phyloP scores from a whole-genome alignment of 1,284 basidiomycete species.

The Ustilago shanxiensis region DNA sequence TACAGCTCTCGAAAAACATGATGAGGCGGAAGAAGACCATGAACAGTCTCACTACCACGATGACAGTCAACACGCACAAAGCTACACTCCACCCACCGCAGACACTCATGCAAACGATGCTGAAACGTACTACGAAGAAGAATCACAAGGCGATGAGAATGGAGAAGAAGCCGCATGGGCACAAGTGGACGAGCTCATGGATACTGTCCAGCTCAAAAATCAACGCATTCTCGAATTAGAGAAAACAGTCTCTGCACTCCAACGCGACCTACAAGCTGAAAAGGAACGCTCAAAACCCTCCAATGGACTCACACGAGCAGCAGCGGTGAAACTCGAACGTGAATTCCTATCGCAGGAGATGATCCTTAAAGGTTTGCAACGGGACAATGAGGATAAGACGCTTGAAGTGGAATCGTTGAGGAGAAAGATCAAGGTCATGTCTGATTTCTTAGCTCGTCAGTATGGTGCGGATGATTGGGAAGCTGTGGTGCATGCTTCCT shows the following conservation, averaged over 20 bases:
- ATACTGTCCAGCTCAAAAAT: slow-evolving; percentile 46
- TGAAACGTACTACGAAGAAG: not conserved
- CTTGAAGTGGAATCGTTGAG: slow-evolving; percentile 57
- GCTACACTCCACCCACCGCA: not conserved
- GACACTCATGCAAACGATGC: not conserved
- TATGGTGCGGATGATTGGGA: slow-evolving; percentile 60
- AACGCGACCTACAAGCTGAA: slow-evolving; percentile 36
- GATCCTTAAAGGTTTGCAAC: slow-evolving; percentile 62
- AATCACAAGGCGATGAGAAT: slow-evolving; percentile 29
- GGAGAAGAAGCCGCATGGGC: slow-evolving; percentile 47
- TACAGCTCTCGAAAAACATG: slow-evolving; percentile 19
- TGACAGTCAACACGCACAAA: not conserved
- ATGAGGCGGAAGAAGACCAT: slow-evolving; percentile 29
- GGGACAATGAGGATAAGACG: slow-evolving; percentile 64
- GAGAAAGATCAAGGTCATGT: slow-evolving; percentile 54
- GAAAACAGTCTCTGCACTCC: slow-evolving; percentile 36
- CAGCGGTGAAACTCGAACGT: slow-evolving; percentile 57
- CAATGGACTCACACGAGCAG: slow-evolving; percentile 48
- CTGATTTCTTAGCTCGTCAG: slow-evolving; percentile 50
- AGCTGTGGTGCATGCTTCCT: slow-evolving; percentile 43
- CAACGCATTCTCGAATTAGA: slow-evolving; percentile 52
- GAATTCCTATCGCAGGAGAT: slow-evolving; percentile 62
- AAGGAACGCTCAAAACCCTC: slow-evolving; percentile 35
- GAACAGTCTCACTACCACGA: slow-evolving; percentile 3
- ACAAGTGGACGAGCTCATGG: slow-evolving; percentile 51